phyloP scores from a whole-genome alignment of 768 basidiomycete species.

The Dictyophora rubrovolvata region DNA sequence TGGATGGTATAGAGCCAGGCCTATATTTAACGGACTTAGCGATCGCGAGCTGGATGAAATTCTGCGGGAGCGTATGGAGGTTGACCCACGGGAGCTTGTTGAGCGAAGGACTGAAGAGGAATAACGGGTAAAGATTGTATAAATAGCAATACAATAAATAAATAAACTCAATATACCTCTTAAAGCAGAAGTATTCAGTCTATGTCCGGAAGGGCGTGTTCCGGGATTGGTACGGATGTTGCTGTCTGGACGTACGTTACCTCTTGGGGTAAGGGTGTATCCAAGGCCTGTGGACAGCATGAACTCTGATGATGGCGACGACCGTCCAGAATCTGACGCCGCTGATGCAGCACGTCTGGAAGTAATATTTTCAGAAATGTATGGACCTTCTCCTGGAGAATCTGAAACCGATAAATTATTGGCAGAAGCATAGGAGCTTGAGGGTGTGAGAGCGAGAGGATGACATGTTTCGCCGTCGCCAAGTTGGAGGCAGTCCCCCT shows the following conservation, averaged over 20 bases:
- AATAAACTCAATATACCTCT: not conserved
- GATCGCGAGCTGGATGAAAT: not conserved
- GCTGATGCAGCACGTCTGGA: not conserved
- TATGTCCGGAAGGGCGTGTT: not conserved
- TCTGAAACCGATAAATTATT: not conserved
- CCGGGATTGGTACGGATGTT: not conserved
- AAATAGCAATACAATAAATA: not conserved
- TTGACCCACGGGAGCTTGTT: not conserved
- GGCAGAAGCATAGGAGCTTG: not conserved
- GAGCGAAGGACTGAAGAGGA: not conserved
- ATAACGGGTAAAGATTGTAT: not conserved
- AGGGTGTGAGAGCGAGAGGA: not conserved
- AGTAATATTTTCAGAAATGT: not conserved
- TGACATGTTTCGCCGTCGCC: not conserved
- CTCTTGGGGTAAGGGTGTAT: not conserved
- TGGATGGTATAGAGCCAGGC: not conserved
- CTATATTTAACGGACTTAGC: not conserved
- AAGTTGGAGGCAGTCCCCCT: not conserved
- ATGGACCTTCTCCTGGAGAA: not conserved
- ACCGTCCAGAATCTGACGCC: not conserved
- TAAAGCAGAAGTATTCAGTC: not conserved
- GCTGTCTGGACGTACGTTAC: not conserved
- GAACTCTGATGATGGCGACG: not conserved
- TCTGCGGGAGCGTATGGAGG: not conserved
- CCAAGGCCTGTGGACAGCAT: not conserved